Percentiles rank a stretch among this genome's conserved stretches.
Evolutionary conservation across 148 eudicot species (phyloP).

Genomic region (Chenopodium suecicum): DNA sequence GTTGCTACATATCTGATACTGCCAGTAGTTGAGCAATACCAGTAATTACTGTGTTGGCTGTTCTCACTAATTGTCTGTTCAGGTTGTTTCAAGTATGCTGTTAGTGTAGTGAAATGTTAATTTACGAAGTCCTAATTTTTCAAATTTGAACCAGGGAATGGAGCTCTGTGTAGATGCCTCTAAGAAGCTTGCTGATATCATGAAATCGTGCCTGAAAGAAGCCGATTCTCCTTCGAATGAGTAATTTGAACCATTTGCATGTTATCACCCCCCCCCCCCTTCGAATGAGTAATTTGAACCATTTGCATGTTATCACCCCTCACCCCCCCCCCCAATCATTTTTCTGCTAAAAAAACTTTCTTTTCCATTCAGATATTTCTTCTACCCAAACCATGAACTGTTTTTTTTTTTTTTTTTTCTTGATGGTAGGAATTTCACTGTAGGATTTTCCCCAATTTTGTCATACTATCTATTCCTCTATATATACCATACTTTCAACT

Average conservation of each 20-base stretch:
- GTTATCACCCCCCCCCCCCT: not conserved
- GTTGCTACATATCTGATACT: not conserved
- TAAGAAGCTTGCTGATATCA: conserved; percentile 75
- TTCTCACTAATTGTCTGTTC: not conserved
- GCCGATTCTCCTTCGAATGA: conserved; percentile 47
- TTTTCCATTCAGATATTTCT: not conserved
- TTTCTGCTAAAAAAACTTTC: too few relatives aligned
- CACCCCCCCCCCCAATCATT: too few relatives aligned
- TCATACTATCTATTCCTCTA: not conserved
- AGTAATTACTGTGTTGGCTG: not conserved
- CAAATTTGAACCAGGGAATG: conserved; percentile 60
- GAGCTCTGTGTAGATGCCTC: conserved; percentile 82
- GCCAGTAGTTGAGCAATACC: not conserved
- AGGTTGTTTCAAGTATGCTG: not conserved
- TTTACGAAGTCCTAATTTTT: not conserved
- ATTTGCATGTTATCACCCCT: too few relatives aligned
- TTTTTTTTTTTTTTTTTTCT: not conserved
- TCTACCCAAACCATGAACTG: not conserved
- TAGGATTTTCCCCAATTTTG: conserved; percentile 12
- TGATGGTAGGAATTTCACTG: not conserved
- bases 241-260: conserved; percentile 22
- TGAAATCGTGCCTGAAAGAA: conserved; percentile 81
- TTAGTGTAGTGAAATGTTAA: too few relatives aligned
- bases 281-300: conserved; percentile 36
- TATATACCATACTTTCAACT: not conserved